Evolutionary conservation across 78 protist genomes (phyloP).

Genomic region (Dictyostelium citrinum): DNA sequence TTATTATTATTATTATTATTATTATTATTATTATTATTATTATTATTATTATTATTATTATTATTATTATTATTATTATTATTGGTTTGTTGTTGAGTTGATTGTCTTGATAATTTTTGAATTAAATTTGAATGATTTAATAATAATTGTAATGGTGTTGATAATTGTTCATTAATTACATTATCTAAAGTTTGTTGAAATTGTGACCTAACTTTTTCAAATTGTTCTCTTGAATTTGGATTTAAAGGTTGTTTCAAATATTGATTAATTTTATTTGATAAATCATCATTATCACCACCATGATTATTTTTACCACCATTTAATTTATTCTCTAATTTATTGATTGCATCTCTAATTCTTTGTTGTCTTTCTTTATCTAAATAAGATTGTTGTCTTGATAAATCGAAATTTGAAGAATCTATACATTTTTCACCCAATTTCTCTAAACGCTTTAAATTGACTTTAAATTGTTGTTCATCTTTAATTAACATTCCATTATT

Average conservation of each 20-base stretch:
- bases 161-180: neutral
- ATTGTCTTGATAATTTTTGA: neutral
- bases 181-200: neutral
- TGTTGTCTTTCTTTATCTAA: slow-evolving; percentile 13
- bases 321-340: slow-evolving; percentile 21
- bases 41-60: neutral
- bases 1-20: neutral
- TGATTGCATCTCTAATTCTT: slow-evolving; percentile 26
- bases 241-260: neutral
- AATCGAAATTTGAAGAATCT: neutral
- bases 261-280: neutral
- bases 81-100: neutral
- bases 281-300: neutral
- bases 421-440: neutral
- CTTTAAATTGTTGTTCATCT: neutral
- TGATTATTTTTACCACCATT: neutral
- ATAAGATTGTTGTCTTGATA: neutral
- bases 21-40: neutral
- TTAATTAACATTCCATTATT: neutral
- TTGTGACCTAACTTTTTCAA: neutral
- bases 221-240: neutral
- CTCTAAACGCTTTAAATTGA: neutral
- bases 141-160: slow-evolving; percentile 11
- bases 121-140: neutral
- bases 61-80: neutral